These are phyloP conservation scores for Posidonia australis DNA, from an alignment of 106 monocot species.

Conservation along the genomic window DNA sequence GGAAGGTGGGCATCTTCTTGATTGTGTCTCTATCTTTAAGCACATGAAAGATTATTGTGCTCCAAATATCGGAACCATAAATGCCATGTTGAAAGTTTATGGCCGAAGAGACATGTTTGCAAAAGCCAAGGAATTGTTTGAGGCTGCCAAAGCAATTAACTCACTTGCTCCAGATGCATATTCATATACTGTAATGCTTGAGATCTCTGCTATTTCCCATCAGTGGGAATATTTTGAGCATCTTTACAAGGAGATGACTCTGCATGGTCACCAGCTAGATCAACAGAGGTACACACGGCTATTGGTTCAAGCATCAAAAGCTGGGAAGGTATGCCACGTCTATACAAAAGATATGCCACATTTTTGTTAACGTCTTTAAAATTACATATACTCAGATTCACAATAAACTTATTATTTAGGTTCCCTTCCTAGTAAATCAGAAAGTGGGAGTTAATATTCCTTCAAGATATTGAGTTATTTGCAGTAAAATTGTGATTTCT, in stretches of 20 bases:
- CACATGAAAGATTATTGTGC: conserved; percentile 63
- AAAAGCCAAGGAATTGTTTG: conserved; percentile 83
- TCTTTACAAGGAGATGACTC: conserved; percentile 89
- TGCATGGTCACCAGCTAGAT: conserved; percentile 44
- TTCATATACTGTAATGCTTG: conserved; percentile 73
- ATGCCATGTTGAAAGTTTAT: conserved; percentile 91
- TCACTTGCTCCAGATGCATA: conserved; percentile 44
- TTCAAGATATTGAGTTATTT: too few species aligned
- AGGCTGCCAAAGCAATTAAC: conserved; percentile 23
- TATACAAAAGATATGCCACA: neutral
- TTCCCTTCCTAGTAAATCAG: too few species aligned
- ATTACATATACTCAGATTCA: too few species aligned
- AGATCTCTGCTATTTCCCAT: conserved; percentile 55
- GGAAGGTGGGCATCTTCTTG: conserved; percentile 52
- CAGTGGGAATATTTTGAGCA: conserved; percentile 98
- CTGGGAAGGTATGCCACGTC: conserved; percentile 66
- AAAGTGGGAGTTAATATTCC: too few species aligned
- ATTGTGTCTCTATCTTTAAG: conserved; percentile 77
- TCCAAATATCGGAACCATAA: conserved; percentile 82
- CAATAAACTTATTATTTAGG: too few species aligned
- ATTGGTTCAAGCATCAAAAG: conserved; percentile 69
- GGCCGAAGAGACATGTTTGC: conserved; percentile 63
- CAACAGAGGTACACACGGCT: conserved; percentile 36
- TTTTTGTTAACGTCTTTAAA: neutral
- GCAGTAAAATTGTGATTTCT: too few species aligned